A percentile compares a stretch with the other conserved stretches of the same genome.
These are phyloP conservation scores for Teratosphaeria epicoccoides DNA, from an alignment of 2,329 filamentous ascomycete species.

Conservation along the genomic window DNA sequence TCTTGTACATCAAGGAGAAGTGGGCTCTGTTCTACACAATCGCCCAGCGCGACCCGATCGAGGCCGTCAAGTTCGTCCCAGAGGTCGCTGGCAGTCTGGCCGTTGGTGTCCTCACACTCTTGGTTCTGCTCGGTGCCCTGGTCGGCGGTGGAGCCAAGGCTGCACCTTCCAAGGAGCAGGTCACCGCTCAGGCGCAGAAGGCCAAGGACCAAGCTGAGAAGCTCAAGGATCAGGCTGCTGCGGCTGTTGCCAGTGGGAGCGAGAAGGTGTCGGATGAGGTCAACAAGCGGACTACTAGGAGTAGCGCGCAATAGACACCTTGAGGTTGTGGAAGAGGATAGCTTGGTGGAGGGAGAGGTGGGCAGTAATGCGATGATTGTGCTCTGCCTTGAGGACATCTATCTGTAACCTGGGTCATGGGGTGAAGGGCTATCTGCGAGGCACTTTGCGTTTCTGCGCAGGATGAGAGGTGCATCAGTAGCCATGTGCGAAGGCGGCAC, in stretches of 20 bases:
- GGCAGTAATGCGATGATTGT: background rate
- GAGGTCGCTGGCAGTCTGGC: slow-evolving; percentile 77
- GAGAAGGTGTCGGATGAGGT: slow-evolving; percentile 65
- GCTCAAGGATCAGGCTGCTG: slow-evolving; percentile 60
- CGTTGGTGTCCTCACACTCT: slow-evolving; percentile 56
- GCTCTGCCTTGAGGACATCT: background rate
- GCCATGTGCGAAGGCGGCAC: background rate
- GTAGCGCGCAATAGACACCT: background rate
- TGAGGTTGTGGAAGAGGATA: background rate
- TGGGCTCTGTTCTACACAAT: slow-evolving; percentile 80
- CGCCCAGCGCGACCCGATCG: slow-evolving; percentile 67
- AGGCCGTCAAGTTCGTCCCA: slow-evolving; percentile 80
- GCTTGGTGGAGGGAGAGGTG: too few species aligned
- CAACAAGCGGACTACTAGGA: slow-evolving; percentile 49
- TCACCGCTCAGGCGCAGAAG: slow-evolving; percentile 38
- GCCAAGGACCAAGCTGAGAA: slow-evolving; percentile 52
- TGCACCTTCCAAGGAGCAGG: slow-evolving; percentile 51
- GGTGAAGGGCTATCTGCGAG: background rate
- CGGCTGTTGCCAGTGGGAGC: slow-evolving; percentile 48
- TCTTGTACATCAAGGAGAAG: slow-evolving; percentile 84
- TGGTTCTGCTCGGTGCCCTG: slow-evolving; percentile 59
- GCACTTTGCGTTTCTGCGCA: background rate
- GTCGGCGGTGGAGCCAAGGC: slow-evolving; percentile 52
- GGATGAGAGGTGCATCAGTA: background rate
- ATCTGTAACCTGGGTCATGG: background rate